These are phyloP conservation scores for Monascus ruber DNA, from an alignment of 2,329 filamentous ascomycete genomes.

Conservation along the genomic window DNA sequence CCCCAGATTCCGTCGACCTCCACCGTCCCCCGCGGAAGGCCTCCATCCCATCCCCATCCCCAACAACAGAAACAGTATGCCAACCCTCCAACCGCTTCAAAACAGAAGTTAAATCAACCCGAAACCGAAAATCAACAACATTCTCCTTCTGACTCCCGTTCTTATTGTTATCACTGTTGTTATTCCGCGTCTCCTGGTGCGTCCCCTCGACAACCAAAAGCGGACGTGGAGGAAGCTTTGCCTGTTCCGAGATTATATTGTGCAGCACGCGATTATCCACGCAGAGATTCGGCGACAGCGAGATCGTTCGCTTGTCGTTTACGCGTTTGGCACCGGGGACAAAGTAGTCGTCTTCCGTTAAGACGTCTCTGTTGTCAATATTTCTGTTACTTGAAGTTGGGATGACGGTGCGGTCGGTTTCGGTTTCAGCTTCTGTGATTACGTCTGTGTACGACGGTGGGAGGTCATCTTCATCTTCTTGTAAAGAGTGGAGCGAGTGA, in stretches of 20 bases:
- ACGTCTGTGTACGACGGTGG: no score
- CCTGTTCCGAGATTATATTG: constrained; percentile 34
- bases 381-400: no score
- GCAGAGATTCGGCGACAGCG: no score
- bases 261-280: constrained; percentile 24
- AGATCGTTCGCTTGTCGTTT: no score
- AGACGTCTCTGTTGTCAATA: no score
- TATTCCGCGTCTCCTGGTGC: constrained; percentile 34
- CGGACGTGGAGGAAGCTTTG: constrained; percentile 42
- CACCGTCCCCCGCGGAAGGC: constrained; percentile 16
- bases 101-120: constrained; percentile 12
- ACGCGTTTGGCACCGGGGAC: no score
- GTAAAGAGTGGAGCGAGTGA: no score
- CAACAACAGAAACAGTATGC: constrained; percentile 9
- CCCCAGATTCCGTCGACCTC: constrained; percentile 4
- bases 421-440: no score
- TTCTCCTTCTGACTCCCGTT: constrained; percentile 11
- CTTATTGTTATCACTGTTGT: constrained; percentile 3
- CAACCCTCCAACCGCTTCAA: constrained; percentile 6
- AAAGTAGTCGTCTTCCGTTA: no score
- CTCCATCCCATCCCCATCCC: constrained; percentile 12
- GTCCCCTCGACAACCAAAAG: constrained; percentile 43
- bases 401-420: no score
- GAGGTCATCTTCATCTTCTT: no score
- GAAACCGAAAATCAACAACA: constrained; percentile 20